Evolutionary conservation across 208 protist genomes (phyloP).

Genomic region (Jaenimonas drosophilae): DNA sequence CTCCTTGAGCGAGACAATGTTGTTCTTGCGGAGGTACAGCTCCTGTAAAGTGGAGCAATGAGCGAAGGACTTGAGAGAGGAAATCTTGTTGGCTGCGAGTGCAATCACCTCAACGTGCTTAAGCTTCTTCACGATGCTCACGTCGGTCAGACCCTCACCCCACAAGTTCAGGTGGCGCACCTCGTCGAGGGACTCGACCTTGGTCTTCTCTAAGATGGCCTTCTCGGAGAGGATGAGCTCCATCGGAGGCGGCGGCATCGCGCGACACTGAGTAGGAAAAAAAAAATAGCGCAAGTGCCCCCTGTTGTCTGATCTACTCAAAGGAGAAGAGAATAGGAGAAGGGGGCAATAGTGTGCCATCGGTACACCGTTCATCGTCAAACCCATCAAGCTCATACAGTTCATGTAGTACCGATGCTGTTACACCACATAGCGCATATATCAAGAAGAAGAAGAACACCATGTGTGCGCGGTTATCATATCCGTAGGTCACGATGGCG

Average conservation of each 20-base stretch:
- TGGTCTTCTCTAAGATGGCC: slow-evolving; percentile 83
- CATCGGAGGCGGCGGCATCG: neutral
- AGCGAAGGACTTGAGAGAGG: slow-evolving; percentile 51
- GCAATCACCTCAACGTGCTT: slow-evolving; percentile 77
- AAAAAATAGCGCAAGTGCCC: too few species aligned
- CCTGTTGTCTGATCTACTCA: neutral
- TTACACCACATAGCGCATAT: too few species aligned
- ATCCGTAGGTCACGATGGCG: too few species aligned
- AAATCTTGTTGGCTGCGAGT: slow-evolving; percentile 78
- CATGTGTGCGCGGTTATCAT: too few species aligned
- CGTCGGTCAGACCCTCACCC: slow-evolving; percentile 77
- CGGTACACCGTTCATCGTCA: too few species aligned
- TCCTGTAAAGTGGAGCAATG: slow-evolving; percentile 68
- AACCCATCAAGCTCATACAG: too few species aligned
- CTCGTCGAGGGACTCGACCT: slow-evolving; percentile 42
- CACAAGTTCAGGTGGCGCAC: slow-evolving; percentile 90
- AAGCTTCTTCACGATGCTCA: slow-evolving; percentile 60
- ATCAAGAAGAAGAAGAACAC: too few species aligned
- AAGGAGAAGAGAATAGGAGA: neutral
- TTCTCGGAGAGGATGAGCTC: slow-evolving; percentile 52
- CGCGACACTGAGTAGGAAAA: too few species aligned
- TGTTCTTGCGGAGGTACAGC: slow-evolving; percentile 92
- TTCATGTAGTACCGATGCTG: too few species aligned
- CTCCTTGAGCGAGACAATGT: slow-evolving; percentile 64
- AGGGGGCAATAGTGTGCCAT: too few species aligned